Conservation (phyloP, 805 yeast genomes). For the Candida chauliodis region DNA sequence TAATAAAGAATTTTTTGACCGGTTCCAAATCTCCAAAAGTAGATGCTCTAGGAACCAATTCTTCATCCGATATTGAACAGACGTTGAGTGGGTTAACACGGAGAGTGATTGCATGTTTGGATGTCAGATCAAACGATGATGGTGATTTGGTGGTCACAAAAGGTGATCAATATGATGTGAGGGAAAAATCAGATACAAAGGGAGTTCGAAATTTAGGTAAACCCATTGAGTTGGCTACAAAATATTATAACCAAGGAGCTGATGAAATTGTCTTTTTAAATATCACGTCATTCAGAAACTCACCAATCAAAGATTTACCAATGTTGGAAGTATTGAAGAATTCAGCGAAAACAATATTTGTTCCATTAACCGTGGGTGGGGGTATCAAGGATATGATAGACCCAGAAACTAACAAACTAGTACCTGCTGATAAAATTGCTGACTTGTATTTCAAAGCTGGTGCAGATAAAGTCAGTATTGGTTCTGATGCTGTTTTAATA, state of each 20-base stretch:
- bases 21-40: constrained; percentile 28
- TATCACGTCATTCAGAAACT: constrained; percentile 92
- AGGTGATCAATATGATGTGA: constrained; percentile 97
- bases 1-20: constrained; percentile 68
- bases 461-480: constrained; percentile 96
- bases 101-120: constrained; percentile 93
- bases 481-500: constrained; percentile 93
- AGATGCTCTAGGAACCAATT: constrained; percentile 17
- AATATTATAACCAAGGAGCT: constrained; percentile 91
- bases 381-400: constrained; percentile 91
- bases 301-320: constrained; percentile 90
- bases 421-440: constrained; percentile 90
- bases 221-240: constrained; percentile 91
- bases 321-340: constrained; percentile 84
- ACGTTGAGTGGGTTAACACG: constrained; percentile 70
- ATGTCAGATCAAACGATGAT: constrained; percentile 89
- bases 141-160: constrained; percentile 98
- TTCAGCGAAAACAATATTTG: constrained; percentile 89
- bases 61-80: constrained; percentile 21
- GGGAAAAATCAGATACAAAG: constrained; percentile 45
- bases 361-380: constrained; percentile 97
- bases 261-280: constrained; percentile 95
- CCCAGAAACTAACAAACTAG: constrained; percentile 66
- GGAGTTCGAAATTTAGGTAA: constrained; percentile 88
- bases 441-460: constrained; percentile 90